phyloP scores from a whole-genome alignment of 495 filamentous ascomycete genomes.

The Hypoxylon intermedium region DNA sequence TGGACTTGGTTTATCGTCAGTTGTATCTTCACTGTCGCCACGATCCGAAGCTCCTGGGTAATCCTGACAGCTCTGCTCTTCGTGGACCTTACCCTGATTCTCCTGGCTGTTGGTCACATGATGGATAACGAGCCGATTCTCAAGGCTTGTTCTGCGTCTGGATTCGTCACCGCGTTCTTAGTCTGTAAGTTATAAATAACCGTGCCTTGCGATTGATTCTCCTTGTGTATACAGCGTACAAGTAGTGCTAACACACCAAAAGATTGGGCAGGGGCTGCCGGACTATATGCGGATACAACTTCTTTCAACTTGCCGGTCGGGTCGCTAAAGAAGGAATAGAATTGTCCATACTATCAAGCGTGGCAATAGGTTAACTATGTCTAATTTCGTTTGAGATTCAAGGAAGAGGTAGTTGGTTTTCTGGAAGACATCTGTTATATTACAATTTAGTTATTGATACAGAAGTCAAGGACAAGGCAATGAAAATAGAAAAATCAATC shows the following conservation, averaged over 20 bases:
- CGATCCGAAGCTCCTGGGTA: slow-evolving; percentile 41
- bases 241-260: neutral
- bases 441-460: no score
- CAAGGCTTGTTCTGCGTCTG: slow-evolving; percentile 38
- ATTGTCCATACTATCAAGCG: neutral
- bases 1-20: slow-evolving; percentile 54
- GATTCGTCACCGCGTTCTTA: slow-evolving; percentile 41
- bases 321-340: slow-evolving; percentile 1
- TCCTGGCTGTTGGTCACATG: slow-evolving; percentile 46
- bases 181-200: slow-evolving; percentile 37
- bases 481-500: no score
- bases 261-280: neutral
- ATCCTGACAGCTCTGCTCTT: slow-evolving; percentile 40
- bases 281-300: neutral
- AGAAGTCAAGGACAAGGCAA: no score
- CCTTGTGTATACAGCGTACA: neutral
- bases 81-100: slow-evolving; percentile 39
- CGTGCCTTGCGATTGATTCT: neutral
- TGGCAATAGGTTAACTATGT: no score
- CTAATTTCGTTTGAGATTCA: no score
- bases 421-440: no score
- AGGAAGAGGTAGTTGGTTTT: no score
- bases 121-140: slow-evolving; percentile 18
- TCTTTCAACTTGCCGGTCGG: slow-evolving; percentile 1
- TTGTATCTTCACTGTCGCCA: slow-evolving; percentile 47